Percentiles rank a stretch among this genome's conserved stretches.
Conservation (phyloP, 2,329 filamentous ascomycete genomes). For the Aureobasidium sp. region DNA sequence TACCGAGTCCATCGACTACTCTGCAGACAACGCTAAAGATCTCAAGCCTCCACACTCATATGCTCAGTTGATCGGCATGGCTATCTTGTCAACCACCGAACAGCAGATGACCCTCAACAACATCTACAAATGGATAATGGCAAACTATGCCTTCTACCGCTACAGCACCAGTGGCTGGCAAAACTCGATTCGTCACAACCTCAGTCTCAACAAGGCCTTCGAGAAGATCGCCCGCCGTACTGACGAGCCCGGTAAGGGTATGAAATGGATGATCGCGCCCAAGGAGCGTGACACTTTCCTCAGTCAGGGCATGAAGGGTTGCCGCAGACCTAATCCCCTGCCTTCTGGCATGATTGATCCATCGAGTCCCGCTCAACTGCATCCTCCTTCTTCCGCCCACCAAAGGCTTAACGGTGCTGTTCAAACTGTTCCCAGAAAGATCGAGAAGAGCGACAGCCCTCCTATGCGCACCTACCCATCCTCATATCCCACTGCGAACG, state of each 20-base stretch:
- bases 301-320: conserved; percentile 64
- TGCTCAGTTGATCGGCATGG: conserved; percentile 96
- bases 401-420: conserved; percentile 19
- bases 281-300: conserved; percentile 90
- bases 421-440: conserved; percentile 24
- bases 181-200: conserved; percentile 97
- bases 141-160: conserved; percentile 93
- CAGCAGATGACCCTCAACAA: conserved; percentile 91
- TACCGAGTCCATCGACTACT: conserved; percentile 74
- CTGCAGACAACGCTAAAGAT: conserved; percentile 85
- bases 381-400: conserved; percentile 57
- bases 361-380: conserved; percentile 45
- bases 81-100: conserved; percentile 87
- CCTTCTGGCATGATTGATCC: conserved; percentile 31
- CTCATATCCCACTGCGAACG: conserved; percentile 53
- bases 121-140: conserved; percentile 95
- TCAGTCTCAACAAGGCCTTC: conserved; percentile 95
- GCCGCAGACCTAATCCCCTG: conserved; percentile 39
- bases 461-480: conserved; percentile 41
- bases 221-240: conserved; percentile 93
- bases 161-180: conserved; percentile 92
- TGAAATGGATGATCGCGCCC: conserved; percentile 97
- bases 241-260: conserved; percentile 97
- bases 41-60: conserved; percentile 98
- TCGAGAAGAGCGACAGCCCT: conserved; percentile 39